A percentile compares a stretch with the other conserved stretches of the same genome.
These are phyloP conservation scores for Calonectria honghensis DNA, from an alignment of 2,329 filamentous ascomycete genomes.

Conservation along the genomic window DNA sequence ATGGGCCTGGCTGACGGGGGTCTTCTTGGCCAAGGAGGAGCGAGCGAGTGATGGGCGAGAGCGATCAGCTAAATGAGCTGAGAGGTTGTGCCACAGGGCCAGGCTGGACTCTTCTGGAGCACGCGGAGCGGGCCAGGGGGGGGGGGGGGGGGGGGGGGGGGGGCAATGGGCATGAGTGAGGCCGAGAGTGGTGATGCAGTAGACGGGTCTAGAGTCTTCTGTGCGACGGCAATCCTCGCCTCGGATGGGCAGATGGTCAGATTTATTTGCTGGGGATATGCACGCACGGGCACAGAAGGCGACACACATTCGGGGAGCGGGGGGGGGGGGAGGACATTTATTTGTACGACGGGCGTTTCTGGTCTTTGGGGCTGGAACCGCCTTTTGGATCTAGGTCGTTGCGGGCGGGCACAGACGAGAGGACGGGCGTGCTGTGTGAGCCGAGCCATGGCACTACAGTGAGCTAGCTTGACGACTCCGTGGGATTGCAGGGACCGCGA, in stretches of 20 bases:
- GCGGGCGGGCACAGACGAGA: not conserved
- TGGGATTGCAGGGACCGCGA: not conserved
- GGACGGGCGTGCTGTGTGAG: not conserved
- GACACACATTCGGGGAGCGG: not conserved
- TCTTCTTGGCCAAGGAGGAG: not conserved
- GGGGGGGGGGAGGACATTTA: not conserved
- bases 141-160: not conserved
- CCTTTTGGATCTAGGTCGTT: not conserved
- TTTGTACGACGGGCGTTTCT: not conserved
- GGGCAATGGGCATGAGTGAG: not conserved
- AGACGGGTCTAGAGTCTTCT: slow-evolving; percentile 32
- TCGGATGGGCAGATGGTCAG: slow-evolving; percentile 2
- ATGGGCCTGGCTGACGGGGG: slow-evolving; percentile 35
- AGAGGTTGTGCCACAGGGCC: slow-evolving; percentile 6
- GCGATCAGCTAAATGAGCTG: slow-evolving; percentile 1
- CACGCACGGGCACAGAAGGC: not conserved
- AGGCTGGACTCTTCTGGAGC: slow-evolving; percentile 24
- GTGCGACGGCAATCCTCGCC: slow-evolving; percentile 22
- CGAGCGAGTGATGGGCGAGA: not conserved
- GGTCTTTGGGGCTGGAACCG: not conserved
- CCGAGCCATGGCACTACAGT: not conserved
- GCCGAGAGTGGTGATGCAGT: slow-evolving; percentile 8
- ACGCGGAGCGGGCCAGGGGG: not conserved
- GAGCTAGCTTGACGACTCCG: not conserved
- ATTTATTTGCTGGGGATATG: not conserved